These are phyloP conservation scores for Naegleria lovaniensis DNA, from an alignment of 208 protist species.

Conservation along the genomic window DNA sequence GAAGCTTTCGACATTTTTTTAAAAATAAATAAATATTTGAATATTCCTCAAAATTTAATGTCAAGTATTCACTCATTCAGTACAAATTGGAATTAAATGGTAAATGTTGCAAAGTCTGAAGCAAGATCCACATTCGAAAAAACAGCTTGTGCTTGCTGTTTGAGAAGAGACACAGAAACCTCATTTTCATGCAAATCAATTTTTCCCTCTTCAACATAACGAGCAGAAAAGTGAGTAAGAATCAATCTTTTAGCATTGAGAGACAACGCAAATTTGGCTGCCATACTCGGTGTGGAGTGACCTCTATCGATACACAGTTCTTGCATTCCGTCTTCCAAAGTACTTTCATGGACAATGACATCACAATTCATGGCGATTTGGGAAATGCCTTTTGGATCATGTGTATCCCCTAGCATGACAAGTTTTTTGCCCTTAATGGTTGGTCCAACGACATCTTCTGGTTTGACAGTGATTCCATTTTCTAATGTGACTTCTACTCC, in stretches of 20 bases:
- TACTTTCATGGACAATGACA: slow-evolving; percentile 30
- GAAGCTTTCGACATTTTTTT: background rate
- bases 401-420: slow-evolving; percentile 35
- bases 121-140: background rate
- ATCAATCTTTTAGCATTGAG: slow-evolving; percentile 27
- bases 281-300: slow-evolving; percentile 31
- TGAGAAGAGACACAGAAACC: background rate
- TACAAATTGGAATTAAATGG: background rate
- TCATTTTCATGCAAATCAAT: background rate
- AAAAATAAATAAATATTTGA: background rate
- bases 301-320: background rate
- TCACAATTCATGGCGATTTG: slow-evolving; percentile 12
- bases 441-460: slow-evolving; percentile 28
- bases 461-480: background rate
- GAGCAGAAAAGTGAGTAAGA: slow-evolving; percentile 45
- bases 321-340: slow-evolving; percentile 9
- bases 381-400: slow-evolving; percentile 21
- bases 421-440: slow-evolving; percentile 27
- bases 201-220: slow-evolving; percentile 21
- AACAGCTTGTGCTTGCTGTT: background rate
- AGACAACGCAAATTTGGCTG: slow-evolving; percentile 29
- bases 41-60: too few species aligned
- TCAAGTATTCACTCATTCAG: too few species aligned
- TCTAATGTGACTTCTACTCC: slow-evolving; percentile 25
- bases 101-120: background rate